phyloP scores from a whole-genome alignment of 2,329 filamentous ascomycete species.

The Neopestalotiopsis sp. region DNA sequence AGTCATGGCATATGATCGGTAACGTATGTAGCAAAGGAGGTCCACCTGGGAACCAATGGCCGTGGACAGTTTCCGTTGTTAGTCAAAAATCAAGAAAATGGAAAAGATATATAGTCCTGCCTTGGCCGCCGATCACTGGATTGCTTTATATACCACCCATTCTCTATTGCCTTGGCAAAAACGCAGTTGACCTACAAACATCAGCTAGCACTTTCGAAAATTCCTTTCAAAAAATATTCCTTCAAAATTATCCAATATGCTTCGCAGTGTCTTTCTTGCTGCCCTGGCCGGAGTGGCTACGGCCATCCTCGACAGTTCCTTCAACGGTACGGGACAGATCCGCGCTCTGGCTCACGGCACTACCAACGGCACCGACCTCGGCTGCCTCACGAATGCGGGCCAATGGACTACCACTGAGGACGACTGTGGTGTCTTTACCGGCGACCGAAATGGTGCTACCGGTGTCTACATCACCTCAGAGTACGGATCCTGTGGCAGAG shows the following conservation, averaged over 20 bases:
- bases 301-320: not conserved
- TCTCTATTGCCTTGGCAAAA: not conserved
- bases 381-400: constrained; percentile 10
- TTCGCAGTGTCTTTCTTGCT: not conserved
- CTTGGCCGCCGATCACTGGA: not conserved
- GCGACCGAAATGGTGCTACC: not conserved
- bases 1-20: not conserved
- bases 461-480: not conserved
- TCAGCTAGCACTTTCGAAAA: not conserved
- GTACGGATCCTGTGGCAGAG: not conserved
- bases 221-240: too few relatives aligned
- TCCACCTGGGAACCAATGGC: too few relatives aligned
- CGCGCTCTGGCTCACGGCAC: not conserved
- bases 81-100: not conserved
- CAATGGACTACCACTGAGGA: not conserved
- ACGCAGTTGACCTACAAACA: not conserved
- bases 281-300: constrained; percentile 8
- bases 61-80: too few relatives aligned
- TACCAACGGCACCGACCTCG: not conserved
- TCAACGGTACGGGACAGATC: constrained; percentile 15
- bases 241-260: constrained; percentile 4
- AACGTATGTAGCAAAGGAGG: too few relatives aligned
- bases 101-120: not conserved
- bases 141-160: not conserved
- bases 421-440: constrained; percentile 10